Percentiles rank a stretch among this genome's conserved stretches.
phyloP scores from a whole-genome alignment of 768 basidiomycete genomes.

The Clitopilus passeckerianus region DNA sequence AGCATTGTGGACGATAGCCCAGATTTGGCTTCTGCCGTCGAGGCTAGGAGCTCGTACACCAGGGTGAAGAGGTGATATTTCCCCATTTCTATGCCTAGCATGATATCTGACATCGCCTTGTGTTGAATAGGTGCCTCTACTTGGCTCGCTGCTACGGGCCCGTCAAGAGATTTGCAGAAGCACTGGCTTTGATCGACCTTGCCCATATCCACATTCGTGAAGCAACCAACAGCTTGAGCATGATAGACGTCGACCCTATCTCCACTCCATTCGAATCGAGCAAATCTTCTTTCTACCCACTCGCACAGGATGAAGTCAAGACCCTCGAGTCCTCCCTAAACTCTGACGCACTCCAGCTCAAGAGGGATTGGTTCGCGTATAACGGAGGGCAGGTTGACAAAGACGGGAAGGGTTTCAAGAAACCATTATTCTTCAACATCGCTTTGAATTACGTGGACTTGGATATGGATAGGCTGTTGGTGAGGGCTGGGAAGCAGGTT shows the following conservation, averaged over 20 bases:
- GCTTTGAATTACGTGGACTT: slow-evolving; percentile 89
- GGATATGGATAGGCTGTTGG: slow-evolving; percentile 74
- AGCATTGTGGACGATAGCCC: slow-evolving; percentile 87
- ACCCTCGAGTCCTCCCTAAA: slow-evolving; percentile 49
- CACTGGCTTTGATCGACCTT: slow-evolving; percentile 66
- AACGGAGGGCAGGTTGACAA: slow-evolving; percentile 59
- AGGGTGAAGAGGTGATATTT: slow-evolving; percentile 62
- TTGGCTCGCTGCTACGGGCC: slow-evolving; percentile 72
- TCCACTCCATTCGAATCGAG: slow-evolving; percentile 18
- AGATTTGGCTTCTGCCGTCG: slow-evolving; percentile 73
- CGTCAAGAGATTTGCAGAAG: slow-evolving; percentile 68
- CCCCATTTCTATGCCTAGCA: background rate
- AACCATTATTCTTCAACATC: slow-evolving; percentile 91
- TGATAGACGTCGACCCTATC: slow-evolving; percentile 43
- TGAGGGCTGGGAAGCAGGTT: slow-evolving; percentile 60
- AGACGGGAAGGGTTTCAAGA: slow-evolving; percentile 54
- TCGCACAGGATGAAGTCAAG: slow-evolving; percentile 37
- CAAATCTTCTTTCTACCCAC: slow-evolving; percentile 50
- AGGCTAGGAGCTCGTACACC: slow-evolving; percentile 69
- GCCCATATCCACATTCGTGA: slow-evolving; percentile 74
- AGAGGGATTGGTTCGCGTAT: slow-evolving; percentile 74
- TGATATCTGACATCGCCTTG: too few relatives aligned
- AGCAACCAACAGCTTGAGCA: slow-evolving; percentile 46
- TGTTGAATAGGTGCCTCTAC: slow-evolving; percentile 54
- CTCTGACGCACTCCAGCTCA: slow-evolving; percentile 44